These are phyloP conservation scores for Arachis hypogaea DNA, from an alignment of 306 rosid species.

Conservation along the genomic window DNA sequence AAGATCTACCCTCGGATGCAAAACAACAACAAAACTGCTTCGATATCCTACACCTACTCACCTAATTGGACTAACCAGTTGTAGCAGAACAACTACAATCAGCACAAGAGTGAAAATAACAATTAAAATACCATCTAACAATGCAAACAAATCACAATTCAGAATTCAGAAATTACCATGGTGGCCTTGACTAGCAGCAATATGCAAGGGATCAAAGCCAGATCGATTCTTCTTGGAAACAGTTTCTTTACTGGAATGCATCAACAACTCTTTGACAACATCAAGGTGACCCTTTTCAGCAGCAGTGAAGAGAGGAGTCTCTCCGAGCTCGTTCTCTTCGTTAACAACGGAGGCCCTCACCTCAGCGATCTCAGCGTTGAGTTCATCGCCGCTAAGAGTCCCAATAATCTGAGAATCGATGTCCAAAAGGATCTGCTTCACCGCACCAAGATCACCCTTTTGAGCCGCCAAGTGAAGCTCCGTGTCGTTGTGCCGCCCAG, in stretches of 20 bases:
- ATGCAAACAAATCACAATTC: background rate
- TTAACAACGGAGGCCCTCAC: constrained; percentile 79
- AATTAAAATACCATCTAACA: background rate
- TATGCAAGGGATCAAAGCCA: constrained; percentile 82
- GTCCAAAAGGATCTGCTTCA: constrained; percentile 77
- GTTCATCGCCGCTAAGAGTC: constrained; percentile 53
- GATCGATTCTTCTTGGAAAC: constrained; percentile 73
- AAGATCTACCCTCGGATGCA: constrained; percentile 2
- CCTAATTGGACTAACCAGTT: background rate
- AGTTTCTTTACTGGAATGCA: constrained; percentile 63
- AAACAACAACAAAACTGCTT: background rate
- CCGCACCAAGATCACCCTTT: constrained; percentile 87
- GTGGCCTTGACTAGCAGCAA: constrained; percentile 88
- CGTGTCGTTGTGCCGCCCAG: constrained; percentile 95
- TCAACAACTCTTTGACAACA: constrained; percentile 79
- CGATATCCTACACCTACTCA: background rate
- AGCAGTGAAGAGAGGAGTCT: constrained; percentile 83
- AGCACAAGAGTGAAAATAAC: too few relatives aligned
- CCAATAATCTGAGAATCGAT: constrained; percentile 80
- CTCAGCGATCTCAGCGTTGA: constrained; percentile 84
- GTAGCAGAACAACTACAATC: background rate
- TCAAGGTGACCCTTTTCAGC: constrained; percentile 89
- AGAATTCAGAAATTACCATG: constrained; percentile 54
- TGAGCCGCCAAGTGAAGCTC: constrained; percentile 98
- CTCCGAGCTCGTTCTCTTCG: constrained; percentile 91